phyloP scores from a whole-genome alignment of 345 rosid species.

The Citrus reticulata region DNA sequence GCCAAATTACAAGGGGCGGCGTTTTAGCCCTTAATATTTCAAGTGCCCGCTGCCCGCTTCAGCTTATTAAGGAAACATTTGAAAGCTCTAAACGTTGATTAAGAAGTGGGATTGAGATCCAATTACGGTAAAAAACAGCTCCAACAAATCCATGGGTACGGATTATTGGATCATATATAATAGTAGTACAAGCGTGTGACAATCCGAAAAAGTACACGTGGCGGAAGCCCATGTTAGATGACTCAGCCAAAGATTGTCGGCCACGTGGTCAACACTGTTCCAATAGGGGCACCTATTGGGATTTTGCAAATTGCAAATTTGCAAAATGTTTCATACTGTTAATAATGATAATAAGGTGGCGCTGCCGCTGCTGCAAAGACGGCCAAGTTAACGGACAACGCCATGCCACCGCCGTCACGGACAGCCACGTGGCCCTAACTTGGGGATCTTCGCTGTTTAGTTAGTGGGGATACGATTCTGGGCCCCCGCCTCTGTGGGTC shows the following conservation, averaged over 20 bases:
- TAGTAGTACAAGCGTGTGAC: background rate
- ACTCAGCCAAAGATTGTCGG: conserved; percentile 13
- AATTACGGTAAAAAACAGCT: background rate
- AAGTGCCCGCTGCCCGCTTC: background rate
- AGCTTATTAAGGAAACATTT: background rate
- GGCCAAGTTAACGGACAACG: background rate
- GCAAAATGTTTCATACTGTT: background rate
- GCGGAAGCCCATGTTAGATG: background rate
- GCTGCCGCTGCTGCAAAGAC: conserved; percentile 11
- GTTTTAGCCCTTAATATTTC: background rate
- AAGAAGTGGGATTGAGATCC: background rate
- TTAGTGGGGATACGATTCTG: too few relatives aligned
- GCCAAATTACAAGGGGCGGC: conserved; percentile 25
- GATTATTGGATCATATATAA: background rate
- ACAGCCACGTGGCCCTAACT: background rate
- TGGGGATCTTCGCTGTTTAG: background rate
- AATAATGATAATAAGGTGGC: background rate
- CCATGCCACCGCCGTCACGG: background rate
- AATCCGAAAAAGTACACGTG: conserved; percentile 5
- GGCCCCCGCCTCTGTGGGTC: background rate
- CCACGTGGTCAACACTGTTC: conserved; percentile 12
- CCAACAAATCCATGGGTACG: background rate
- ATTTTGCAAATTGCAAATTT: background rate
- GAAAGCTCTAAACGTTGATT: background rate
- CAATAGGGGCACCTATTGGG: background rate